Base-by-base conservation (phyloP, 176 grass and related monocot genomes). In the Carex myosuroides region DNA sequence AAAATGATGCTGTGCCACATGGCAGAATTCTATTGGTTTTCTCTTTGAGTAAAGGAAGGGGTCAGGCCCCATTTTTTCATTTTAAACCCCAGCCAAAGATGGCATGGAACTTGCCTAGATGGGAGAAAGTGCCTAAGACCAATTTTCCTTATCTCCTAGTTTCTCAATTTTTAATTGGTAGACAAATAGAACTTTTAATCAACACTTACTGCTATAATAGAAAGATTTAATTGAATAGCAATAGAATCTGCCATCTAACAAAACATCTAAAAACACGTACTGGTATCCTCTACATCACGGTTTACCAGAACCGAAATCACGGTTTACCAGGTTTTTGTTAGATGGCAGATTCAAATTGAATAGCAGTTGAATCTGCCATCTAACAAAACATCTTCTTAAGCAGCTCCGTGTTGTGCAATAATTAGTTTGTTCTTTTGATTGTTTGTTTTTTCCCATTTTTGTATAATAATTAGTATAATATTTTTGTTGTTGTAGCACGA, bases 401-500 rank as follows among this genome's bases (percentile, higher is more conserved):
- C 13, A 1, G 14, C 16, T 70, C 32, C 6, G 0, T 35, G 33
- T 17, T 13, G 17, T 70, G 32, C 67, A 70, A 37, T 39, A 6
- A 39, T 39, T 6, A 37, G 29, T 58, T 58, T 30, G 46, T 33
- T 9, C 56, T 37, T 30, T 80, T 80, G 10, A 22, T 26, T 26
- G 30, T 35, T 79, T 53, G 12, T 53, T 75, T 74, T 44, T 46
- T 46, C 44, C 21, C 32, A 5, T 63, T 16, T 81, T 79, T 71
- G 67, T 83, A 48, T 80, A 26, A 57, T 35, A 80, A 70, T 81
- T 61, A 44, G 35, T 88, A 75, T 84, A 60, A 85, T 85, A 0
- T 80, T 85, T 86, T 74, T 60, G 88, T 44, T 44, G 52, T 50
- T 87, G 87, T 88, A 97, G 95, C 84, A 83, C 80, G 65, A 63